Base-by-base conservation (phyloP, 306 rosid species). In the Quercus bicolor region DNA sequence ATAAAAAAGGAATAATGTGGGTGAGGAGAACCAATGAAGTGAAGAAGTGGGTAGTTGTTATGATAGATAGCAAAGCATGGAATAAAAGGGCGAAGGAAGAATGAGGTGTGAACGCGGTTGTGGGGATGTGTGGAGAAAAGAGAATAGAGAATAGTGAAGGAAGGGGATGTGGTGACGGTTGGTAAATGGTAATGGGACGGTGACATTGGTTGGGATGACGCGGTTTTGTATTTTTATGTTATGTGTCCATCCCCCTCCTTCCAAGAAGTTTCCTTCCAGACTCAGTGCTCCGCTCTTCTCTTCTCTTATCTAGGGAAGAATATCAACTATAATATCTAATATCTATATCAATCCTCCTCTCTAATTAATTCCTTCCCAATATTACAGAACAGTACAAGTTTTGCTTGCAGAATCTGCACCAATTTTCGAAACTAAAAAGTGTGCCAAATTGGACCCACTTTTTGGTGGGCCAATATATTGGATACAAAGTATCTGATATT, bases 31-130 rank as follows among this genome's bases (percentile, higher is more conserved):
- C 55, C 78, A 26, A 45, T 65, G 55, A 5, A 54, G 31, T 23
- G 6, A 9, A 59, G 12, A 18, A 23, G 14, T 20, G 1, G 53
- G 29, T 26, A 23, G 65, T 59, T 23, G 4, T 12, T 48, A 48
- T 2, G 45, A 40, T 40, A 8, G 45, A 40, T 40, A 40, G 45
- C 53, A 48, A 48, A 12, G 4, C 53, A 48, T 48, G 53, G 53
- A 48, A 48, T 2, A 48, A 48, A 48, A 48, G 16, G 4, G 14
- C 5, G 16, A 11, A 13, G 3, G 14, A 13, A 48, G 14, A 0
- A 13, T 12, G 1, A 48, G 16, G 79, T 85, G 82, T 85, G 86
- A 82, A 85, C 84, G 77, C 82, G 66, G 53, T 29, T 45, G 45
- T 33, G 21, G 68, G 77, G 54, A 51, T 5, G 53, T 78, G 73